A percentile compares a stretch with the other conserved stretches of the same genome.
Evolutionary conservation across 2,329 filamentous ascomycete genomes (phyloP).

Genomic region (Nothophoma quercina): DNA sequence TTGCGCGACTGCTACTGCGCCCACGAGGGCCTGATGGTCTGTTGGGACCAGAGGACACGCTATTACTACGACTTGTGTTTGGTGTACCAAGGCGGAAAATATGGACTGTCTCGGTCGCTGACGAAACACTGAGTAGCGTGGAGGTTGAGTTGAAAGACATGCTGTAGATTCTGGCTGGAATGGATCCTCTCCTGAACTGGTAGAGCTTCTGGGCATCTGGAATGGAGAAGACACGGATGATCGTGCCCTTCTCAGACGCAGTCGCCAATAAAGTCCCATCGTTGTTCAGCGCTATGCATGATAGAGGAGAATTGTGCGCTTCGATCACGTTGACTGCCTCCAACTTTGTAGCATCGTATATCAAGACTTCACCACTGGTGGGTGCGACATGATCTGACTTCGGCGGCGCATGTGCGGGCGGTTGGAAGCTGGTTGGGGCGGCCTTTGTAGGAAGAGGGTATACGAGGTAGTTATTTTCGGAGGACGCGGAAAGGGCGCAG

Average conservation of each 20-base stretch:
- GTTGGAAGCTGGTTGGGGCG: conserved; percentile 59
- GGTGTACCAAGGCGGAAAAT: conserved; percentile 77
- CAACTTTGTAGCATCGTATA: conserved; percentile 88
- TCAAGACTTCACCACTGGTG: conserved; percentile 88
- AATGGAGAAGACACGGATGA: conserved; percentile 94
- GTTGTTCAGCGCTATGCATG: conserved; percentile 88
- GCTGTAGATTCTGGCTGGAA: conserved; percentile 94
- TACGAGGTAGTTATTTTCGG: conserved; percentile 93
- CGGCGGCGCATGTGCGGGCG: conserved; percentile 85
- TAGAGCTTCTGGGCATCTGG: conserved; percentile 92
- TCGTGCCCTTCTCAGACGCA: conserved; percentile 95
- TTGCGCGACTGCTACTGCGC: conserved; percentile 53
- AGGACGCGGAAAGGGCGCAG: conserved; percentile 90
- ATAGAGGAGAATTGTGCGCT: conserved; percentile 90
- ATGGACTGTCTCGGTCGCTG: conserved; percentile 94
- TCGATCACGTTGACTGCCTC: conserved; percentile 96
- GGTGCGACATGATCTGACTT: conserved; percentile 77
- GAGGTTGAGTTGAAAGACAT: conserved; percentile 98
- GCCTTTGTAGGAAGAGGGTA: conserved; percentile 82
- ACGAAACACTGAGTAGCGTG: conserved; percentile 92
- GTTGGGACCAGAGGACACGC: conserved; percentile 38
- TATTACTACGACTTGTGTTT: conserved; percentile 45
- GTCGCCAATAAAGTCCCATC: conserved; percentile 92
- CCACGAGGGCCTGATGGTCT: conserved; percentile 44
- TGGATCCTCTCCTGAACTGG: conserved; percentile 94